Percentiles rank a stretch among this genome's conserved stretches.
Conservation (phyloP, 164 flowering plant species). For the Vitis labrusca region DNA sequence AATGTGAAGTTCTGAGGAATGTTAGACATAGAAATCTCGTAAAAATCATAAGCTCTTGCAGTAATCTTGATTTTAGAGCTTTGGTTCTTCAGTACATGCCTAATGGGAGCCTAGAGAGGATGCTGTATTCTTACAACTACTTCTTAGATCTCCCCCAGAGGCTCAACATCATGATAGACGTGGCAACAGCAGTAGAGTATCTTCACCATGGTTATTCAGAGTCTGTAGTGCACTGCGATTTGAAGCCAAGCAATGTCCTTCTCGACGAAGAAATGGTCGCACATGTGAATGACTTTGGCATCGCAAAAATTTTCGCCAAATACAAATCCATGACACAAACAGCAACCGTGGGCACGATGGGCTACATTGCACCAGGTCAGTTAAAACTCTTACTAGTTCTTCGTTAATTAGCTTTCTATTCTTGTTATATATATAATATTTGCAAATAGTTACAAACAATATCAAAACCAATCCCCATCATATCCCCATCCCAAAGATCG, state of each 20-base stretch:
- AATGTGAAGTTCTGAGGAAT: constrained; percentile 9
- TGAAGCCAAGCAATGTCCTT: constrained; percentile 20
- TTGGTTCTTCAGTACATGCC: constrained; percentile 2
- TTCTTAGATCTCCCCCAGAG: not conserved
- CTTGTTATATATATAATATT: no score
- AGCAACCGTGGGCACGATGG: constrained; percentile 9
- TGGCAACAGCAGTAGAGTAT: constrained; percentile 12
- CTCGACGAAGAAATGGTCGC: constrained; percentile 18
- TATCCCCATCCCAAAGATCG: no score
- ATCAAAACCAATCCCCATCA: no score
- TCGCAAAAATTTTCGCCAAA: constrained; percentile 12
- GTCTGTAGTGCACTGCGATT: constrained; percentile 23
- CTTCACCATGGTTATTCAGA: constrained; percentile 19
- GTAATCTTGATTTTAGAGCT: not conserved
- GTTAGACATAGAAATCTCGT: constrained; percentile 14
- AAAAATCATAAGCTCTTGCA: constrained; percentile 9
- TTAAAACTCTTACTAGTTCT: no score
- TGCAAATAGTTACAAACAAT: no score
- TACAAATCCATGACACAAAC: not conserved
- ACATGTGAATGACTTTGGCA: constrained; percentile 19
- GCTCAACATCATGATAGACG: not conserved
- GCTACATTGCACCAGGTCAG: constrained; percentile 23
- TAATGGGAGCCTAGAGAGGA: constrained; percentile 3
- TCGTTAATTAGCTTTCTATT: no score
- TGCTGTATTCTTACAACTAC: not conserved